Percentiles rank a stretch among this genome's conserved stretches.
These are phyloP conservation scores for Candida tropicalis DNA, from an alignment of 1,139 yeast genomes.

Conservation along the genomic window DNA sequence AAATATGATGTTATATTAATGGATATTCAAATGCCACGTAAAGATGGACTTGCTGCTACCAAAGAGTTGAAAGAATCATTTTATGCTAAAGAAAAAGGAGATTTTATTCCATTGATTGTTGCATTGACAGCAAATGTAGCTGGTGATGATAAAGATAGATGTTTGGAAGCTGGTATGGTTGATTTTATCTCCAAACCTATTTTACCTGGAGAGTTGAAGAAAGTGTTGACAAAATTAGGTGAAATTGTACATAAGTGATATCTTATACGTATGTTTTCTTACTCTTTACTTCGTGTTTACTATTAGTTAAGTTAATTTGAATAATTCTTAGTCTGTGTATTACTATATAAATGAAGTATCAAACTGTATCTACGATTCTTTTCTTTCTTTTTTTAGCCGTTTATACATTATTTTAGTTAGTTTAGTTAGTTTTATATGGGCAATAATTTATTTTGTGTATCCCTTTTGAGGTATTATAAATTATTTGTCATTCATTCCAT, in stretches of 20 bases:
- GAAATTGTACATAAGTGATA: slow-evolving; percentile 9
- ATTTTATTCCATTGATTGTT: slow-evolving; percentile 44
- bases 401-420: no score
- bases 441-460: no score
- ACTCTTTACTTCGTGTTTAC: no score
- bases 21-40: slow-evolving; percentile 60
- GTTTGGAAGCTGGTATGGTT: slow-evolving; percentile 55
- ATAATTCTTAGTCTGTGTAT: no score
- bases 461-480: no score
- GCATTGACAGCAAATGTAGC: slow-evolving; percentile 63
- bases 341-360: no score
- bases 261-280: no score
- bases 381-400: no score
- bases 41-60: slow-evolving; percentile 53
- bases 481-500: no score
- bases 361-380: no score
- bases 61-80: slow-evolving; percentile 31
- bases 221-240: slow-evolving; percentile 26
- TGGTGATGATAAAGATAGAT: slow-evolving; percentile 53
- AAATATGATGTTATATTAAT: slow-evolving; percentile 52
- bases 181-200: slow-evolving; percentile 60
- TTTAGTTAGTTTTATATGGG: no score
- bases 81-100: slow-evolving; percentile 23
- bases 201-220: slow-evolving; percentile 47
- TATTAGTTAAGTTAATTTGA: no score